Base-by-base conservation (phyloP, 164 flowering plant species). In the Amborella trichopoda region DNA sequence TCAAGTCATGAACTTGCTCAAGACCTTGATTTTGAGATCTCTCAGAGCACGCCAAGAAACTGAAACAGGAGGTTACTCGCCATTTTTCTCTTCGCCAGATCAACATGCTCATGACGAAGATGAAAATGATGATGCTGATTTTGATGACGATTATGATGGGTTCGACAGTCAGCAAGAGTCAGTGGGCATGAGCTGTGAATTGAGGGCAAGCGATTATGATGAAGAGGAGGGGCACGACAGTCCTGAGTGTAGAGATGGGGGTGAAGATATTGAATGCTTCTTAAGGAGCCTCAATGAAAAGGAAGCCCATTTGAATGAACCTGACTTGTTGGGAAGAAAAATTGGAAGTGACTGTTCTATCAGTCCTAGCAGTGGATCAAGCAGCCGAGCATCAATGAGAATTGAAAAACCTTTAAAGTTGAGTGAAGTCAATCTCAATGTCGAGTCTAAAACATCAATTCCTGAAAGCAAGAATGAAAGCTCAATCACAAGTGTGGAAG, bases 1-100 rank as follows among this genome's bases (percentile, higher is more conserved):
- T 52, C 96, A 91, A 91, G 95, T 91, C 22, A 91, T 91, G 96
- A 91, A 91, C 69, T 67, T 91, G 60, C 82, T 91, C 54, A 91
- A 91, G 67, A 82, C 88, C 26, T 64, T 91, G 39, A 87, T 91
- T 33, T 65, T 52, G 44, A 87, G 67, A 65, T 77, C 80, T 1
- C 60, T 84, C 4, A 60, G 83, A 26, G 96, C 87, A 46, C 83
- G 94, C 1, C 87, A 84, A 58, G 96, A 78, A 44, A 45, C 68
- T 28, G 71, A 61, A 25, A 62, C 52, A 0, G 83, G 68, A 58
- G 85, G 68, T 25, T 72, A 61, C 54, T 83, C 93, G 25, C 89
- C 91, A 3, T 46, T 60, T 53, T 79, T 91, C 28, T 81, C 81
- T 56, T 74, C 76, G 5, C 83, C 81, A 11, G 61, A 56, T 54